Percentiles rank a stretch among this genome's conserved stretches.
Conservation (phyloP, 306 rosid species). For the Cucurbita pepo region DNA sequence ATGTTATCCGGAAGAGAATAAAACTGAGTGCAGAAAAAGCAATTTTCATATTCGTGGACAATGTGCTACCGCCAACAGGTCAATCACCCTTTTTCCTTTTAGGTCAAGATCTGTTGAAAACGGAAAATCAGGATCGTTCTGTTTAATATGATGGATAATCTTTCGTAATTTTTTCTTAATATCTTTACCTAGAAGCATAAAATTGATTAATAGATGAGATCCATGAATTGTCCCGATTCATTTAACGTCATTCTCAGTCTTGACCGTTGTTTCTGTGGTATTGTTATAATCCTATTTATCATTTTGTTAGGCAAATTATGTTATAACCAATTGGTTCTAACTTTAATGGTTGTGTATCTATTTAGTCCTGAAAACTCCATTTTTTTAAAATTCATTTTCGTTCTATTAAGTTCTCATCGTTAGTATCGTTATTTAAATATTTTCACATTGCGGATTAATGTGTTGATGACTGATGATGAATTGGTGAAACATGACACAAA, state of each 20-base stretch:
- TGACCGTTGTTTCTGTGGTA: not conserved
- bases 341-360: too few relatives aligned
- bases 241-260: not conserved
- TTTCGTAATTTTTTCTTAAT: not conserved
- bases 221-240: not conserved
- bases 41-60: slow-evolving; percentile 32
- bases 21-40: slow-evolving; percentile 37
- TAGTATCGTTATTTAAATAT: too few relatives aligned
- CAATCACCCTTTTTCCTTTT: not conserved
- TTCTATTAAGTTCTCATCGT: too few relatives aligned
- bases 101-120: not conserved
- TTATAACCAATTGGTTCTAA: too few relatives aligned
- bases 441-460: too few relatives aligned
- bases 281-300: not conserved
- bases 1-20: slow-evolving; percentile 35
- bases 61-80: slow-evolving; percentile 41
- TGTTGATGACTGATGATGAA: too few relatives aligned
- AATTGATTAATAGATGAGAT: not conserved
- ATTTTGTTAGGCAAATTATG: too few relatives aligned
- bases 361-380: too few relatives aligned
- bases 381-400: too few relatives aligned
- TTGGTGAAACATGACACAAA: too few relatives aligned
- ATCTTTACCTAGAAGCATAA: not conserved
- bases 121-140: not conserved
- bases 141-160: not conserved